A percentile compares a stretch with the other conserved stretches of the same genome.
phyloP scores from a whole-genome alignment of 202 grass and related monocot species.

The Carex arenaria region DNA sequence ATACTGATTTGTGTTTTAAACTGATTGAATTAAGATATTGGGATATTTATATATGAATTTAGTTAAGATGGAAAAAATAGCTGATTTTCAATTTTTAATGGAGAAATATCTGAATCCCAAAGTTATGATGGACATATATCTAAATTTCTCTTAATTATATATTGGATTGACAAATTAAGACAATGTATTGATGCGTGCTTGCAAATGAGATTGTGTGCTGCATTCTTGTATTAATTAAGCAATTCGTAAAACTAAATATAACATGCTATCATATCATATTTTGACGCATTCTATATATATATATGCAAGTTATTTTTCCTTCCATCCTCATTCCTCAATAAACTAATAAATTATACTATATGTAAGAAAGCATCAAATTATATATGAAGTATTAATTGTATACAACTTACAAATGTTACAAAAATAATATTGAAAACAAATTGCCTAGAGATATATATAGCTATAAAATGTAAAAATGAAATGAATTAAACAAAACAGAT shows the following conservation, averaged over 20 bases:
- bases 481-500: background rate
- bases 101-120: too few species aligned
- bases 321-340: too few species aligned
- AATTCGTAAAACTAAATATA: background rate
- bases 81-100: too few species aligned
- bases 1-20: too few species aligned
- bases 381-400: background rate
- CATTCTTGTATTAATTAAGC: background rate
- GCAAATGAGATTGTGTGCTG: too few species aligned
- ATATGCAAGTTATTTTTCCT: background rate
- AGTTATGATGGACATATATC: too few species aligned
- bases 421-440: background rate
- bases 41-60: too few species aligned
- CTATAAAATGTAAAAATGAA: background rate
- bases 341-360: background rate
- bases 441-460: background rate
- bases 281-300: background rate
- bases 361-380: background rate
- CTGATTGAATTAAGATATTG: too few species aligned
- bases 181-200: too few species aligned
- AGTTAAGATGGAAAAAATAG: too few species aligned
- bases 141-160: too few species aligned
- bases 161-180: background rate
- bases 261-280: background rate
- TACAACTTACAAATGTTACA: constrained; percentile 7